These are phyloP conservation scores for Suaeda aralocaspica DNA, from an alignment of 148 eudicot species.

Conservation along the genomic window DNA sequence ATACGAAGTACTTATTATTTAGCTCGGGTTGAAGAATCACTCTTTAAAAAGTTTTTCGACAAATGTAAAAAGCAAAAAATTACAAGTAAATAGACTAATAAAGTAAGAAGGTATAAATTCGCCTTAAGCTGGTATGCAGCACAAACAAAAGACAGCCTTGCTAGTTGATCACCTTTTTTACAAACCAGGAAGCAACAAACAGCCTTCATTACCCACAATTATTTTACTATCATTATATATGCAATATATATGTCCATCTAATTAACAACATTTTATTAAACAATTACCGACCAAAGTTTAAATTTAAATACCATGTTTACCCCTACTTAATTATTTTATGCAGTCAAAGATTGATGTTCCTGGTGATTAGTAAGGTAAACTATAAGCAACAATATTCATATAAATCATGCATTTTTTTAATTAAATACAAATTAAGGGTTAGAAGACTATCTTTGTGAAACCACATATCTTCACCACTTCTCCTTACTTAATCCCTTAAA, in stretches of 20 bases:
- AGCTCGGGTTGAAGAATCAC: too few relatives aligned
- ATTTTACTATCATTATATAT: slow-evolving; percentile 10
- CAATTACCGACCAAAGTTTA: slow-evolving; percentile 13
- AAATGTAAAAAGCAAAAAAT: too few relatives aligned
- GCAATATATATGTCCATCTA: not conserved
- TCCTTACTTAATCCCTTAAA: too few relatives aligned
- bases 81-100: too few relatives aligned
- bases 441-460: not conserved
- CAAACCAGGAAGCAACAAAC: not conserved
- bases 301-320: not conserved
- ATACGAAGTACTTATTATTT: too few relatives aligned
- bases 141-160: too few relatives aligned
- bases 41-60: too few relatives aligned
- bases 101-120: too few relatives aligned
- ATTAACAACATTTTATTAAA: not conserved
- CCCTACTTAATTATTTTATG: not conserved
- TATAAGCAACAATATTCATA: not conserved
- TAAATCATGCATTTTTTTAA: too few relatives aligned
- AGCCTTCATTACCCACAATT: not conserved
- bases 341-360: not conserved
- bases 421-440: too few relatives aligned
- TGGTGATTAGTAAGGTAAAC: not conserved
- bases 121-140: too few relatives aligned
- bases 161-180: too few relatives aligned
- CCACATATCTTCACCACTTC: slow-evolving; percentile 6